Base-by-base conservation (phyloP, 2,329 filamentous ascomycete genomes). In the Fusarium denticulatum region DNA sequence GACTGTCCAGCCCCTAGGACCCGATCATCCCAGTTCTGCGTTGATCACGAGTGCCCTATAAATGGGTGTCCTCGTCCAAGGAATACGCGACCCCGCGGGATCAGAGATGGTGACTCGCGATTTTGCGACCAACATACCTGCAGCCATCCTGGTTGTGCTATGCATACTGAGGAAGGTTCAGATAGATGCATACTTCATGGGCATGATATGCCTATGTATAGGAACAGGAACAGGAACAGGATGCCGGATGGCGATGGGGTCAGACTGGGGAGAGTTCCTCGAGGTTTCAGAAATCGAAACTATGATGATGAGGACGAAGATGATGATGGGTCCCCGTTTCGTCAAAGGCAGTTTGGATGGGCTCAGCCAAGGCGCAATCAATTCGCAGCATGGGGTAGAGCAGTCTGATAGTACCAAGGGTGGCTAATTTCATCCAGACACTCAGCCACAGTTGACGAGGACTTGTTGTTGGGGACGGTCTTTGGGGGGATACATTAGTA, bases 111-210 rank as follows among this genome's bases (percentile, higher is more conserved):
- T 14, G 67, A 57, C 16, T 28, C 50, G 49, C 40, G 11, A 7
- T 77, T 74, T 45, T 80, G 77, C 50, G 68, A 73, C 6, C 37
- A 57, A 1, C 78, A 80, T 55, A 57, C 61, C 16, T 80, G 78
- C 30, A 59, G 53, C 13, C 53, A 66, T 18, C 30, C 60, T 13
- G 70, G 68, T n/a, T 80, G 79, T 52, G 37, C 46, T 22, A 69
- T 69, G 46, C 60, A 58, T 46, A 61, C 57, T 30, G 18, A 26
- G 24, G 61, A 55, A 26, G 72, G 60, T 20, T 69, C 70, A 22
- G 60, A 45, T 20, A 71, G 60, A 66, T 78, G 73, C 32, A 45
- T 66, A 32, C 58, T 65, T 32, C 76, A 77, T 24, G 65, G 37
- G 13, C 47, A 67, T n/a, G 61, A 53, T 22, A 11, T 42, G 18